These are phyloP conservation scores for Didymella exigua DNA, from an alignment of 2,329 filamentous ascomycete species.

Conservation along the genomic window DNA sequence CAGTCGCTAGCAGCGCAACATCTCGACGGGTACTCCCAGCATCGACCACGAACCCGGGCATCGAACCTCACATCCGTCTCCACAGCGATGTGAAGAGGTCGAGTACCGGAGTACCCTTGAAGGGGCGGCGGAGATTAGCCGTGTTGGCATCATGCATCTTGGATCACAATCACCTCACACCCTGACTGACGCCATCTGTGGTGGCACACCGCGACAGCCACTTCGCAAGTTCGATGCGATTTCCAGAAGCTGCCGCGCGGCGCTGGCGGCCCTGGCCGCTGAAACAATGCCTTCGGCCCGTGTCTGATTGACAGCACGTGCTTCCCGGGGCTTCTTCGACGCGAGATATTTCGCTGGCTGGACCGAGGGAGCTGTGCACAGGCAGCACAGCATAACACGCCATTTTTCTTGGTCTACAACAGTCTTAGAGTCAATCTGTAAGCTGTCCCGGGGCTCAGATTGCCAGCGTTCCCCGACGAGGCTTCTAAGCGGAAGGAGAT, in stretches of 20 bases:
- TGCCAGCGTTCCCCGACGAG: conserved; percentile 27
- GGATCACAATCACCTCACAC: conserved; percentile 16
- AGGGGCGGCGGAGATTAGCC: conserved; percentile 20
- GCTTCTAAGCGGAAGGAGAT: conserved; percentile 27
- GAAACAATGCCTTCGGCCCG: conserved; percentile 24
- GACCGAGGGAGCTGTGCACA: conserved; percentile 17
- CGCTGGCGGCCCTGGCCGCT: conserved; percentile 18
- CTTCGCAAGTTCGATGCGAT: conserved; percentile 18
- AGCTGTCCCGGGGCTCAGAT: conserved; percentile 31
- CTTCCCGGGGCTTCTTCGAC: conserved; percentile 20
- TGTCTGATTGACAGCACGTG: conserved; percentile 21
- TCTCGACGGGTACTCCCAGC: conserved; percentile 12
- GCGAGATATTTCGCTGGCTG: conserved; percentile 23
- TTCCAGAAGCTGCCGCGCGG: conserved; percentile 26
- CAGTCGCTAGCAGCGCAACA: background rate
- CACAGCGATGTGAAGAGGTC: conserved; percentile 14
- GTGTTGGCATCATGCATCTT: conserved; percentile 19
- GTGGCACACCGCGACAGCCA: conserved; percentile 15
- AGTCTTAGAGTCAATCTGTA: conserved; percentile 7
- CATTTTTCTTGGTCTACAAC: conserved; percentile 19
- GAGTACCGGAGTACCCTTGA: conserved; percentile 1
- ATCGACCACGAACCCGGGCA: conserved; percentile 10
- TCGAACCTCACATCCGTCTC: conserved; percentile 9
- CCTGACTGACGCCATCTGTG: conserved; percentile 8
- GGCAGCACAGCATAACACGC: conserved; percentile 22